phyloP scores from a whole-genome alignment of 768 basidiomycete genomes.

The Phaffia tasmanica region DNA sequence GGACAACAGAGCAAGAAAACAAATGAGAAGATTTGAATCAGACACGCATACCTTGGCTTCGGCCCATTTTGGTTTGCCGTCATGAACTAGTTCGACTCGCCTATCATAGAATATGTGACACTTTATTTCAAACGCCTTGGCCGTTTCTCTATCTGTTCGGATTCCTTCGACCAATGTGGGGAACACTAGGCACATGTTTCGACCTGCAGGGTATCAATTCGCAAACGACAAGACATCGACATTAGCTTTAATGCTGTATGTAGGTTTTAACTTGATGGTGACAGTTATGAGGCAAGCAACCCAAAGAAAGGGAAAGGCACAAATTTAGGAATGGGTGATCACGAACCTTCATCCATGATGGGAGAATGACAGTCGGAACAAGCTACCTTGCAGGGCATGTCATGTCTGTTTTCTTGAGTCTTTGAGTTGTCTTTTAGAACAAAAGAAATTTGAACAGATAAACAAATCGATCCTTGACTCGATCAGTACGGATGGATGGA shows the following conservation, averaged over 20 bases:
- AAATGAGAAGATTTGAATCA: too few relatives aligned
- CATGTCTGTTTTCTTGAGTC: constrained; percentile 6
- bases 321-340: background rate
- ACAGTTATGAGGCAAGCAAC: background rate
- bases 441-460: background rate
- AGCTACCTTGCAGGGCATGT: constrained; percentile 9
- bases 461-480: background rate
- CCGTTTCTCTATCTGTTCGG: background rate
- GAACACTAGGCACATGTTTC: constrained; percentile 9
- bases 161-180: constrained; percentile 7
- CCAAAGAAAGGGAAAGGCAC: background rate
- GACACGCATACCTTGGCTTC: background rate
- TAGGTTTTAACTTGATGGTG: background rate
- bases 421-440: background rate
- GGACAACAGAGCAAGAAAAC: too few relatives aligned
- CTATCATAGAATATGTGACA: constrained; percentile 5
- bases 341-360: constrained; percentile 8
- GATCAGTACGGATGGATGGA: background rate
- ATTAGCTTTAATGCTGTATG: too few relatives aligned
- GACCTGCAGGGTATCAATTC: too few relatives aligned
- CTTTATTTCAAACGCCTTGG: background rate
- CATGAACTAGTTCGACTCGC: constrained; percentile 9
- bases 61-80: constrained; percentile 1
- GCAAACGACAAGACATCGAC: too few relatives aligned
- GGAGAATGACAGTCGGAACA: constrained; percentile 5